phyloP scores from a whole-genome alignment of 495 filamentous ascomycete genomes.

The Podospora australis region DNA sequence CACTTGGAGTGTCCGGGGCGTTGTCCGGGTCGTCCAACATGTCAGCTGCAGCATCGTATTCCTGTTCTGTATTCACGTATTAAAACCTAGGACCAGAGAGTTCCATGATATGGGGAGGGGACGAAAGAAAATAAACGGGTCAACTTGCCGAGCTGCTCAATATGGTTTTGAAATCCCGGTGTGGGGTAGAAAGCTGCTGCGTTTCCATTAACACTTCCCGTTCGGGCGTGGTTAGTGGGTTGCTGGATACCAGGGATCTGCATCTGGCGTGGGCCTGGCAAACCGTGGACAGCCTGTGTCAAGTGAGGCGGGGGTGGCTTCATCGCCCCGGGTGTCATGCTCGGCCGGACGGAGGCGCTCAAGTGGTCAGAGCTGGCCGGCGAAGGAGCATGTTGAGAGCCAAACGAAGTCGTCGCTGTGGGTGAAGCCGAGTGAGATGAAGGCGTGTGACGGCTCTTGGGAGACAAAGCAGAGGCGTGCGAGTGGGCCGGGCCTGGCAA shows the following conservation, averaged over 20 bases:
- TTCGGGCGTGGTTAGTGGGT: slow-evolving; percentile 24
- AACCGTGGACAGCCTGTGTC: slow-evolving; percentile 13
- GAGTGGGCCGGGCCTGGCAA: slow-evolving; percentile 48
- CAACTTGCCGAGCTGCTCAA: slow-evolving; percentile 95
- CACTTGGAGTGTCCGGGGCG: slow-evolving; percentile 54
- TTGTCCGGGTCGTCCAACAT: slow-evolving; percentile 77
- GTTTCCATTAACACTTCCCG: slow-evolving; percentile 24
- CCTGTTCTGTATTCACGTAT: slow-evolving; percentile 85
- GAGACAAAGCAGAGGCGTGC: slow-evolving; percentile 41
- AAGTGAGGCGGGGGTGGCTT: slow-evolving; percentile 30
- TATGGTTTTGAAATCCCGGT: slow-evolving; percentile 80
- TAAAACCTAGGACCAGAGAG: slow-evolving; percentile 77
- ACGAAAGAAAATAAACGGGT: slow-evolving; percentile 50
- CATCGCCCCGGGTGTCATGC: slow-evolving; percentile 33
- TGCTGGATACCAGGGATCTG: slow-evolving; percentile 37
- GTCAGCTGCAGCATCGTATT: slow-evolving; percentile 95
- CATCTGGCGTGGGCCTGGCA: slow-evolving; percentile 41
- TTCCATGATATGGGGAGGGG: slow-evolving; percentile 48
- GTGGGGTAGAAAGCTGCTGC: slow-evolving; percentile 63
- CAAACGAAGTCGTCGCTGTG: slow-evolving; percentile 64
- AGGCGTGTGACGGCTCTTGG: slow-evolving; percentile 70
- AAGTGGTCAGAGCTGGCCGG: slow-evolving; percentile 54
- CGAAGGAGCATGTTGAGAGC: slow-evolving; percentile 63
- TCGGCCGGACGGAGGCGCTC: slow-evolving; percentile 34
- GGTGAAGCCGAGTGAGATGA: slow-evolving; percentile 80